Base-by-base conservation (phyloP, 495 filamentous ascomycete species). In the Lophiotrema nucula region DNA sequence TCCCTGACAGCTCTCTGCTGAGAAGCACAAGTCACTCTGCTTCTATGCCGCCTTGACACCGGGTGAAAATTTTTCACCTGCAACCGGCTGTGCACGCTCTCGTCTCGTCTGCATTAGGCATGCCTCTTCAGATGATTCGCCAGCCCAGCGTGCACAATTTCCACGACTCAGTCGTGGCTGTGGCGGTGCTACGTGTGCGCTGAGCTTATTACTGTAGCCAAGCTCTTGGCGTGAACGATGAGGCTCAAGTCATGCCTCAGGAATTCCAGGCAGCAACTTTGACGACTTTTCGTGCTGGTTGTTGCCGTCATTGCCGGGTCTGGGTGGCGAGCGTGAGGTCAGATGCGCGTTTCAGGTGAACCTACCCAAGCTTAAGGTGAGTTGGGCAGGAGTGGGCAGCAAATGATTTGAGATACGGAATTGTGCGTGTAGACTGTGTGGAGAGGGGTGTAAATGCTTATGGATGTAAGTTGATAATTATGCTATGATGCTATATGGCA, bases 21-120 rank as follows among this genome's bases (percentile, higher is more conserved):
- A 51, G 53, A 61, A 56, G 59, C 59, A 62, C 59, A 62, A 62
- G 55, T 64, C 61, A 56, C 61, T 60, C 41, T 49, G 43, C 16
- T 42, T 58, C 39, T 46, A 52, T 50, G 56, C 50, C 56, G 42
- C 19, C 50, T 39, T 12, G 24, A 42, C 23, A 49, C 8, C n/a
- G n/a, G n/a, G 31, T 35, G 31, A 35, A 35, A 15, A 35, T 15
- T 35, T 15, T 35, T 35, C 31, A 35, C 31, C 15, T 8, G 31
- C 8, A 8, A 15, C 8, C 31, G 31, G 31, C 31, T 8, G 31
- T 35, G 31, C 31, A 35, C 31, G 31, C 8, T 15, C 31, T 35
- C n/a, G 31, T 35, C 31, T 8, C 31, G 31, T 35, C 15, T 35
- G 31, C 31, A n/a, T n/a, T n/a, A n/a, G n/a, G n/a, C n/a, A n/a